These are phyloP conservation scores for Cytospora schulzeri DNA, from an alignment of 2,329 filamentous ascomycete genomes.

Conservation along the genomic window DNA sequence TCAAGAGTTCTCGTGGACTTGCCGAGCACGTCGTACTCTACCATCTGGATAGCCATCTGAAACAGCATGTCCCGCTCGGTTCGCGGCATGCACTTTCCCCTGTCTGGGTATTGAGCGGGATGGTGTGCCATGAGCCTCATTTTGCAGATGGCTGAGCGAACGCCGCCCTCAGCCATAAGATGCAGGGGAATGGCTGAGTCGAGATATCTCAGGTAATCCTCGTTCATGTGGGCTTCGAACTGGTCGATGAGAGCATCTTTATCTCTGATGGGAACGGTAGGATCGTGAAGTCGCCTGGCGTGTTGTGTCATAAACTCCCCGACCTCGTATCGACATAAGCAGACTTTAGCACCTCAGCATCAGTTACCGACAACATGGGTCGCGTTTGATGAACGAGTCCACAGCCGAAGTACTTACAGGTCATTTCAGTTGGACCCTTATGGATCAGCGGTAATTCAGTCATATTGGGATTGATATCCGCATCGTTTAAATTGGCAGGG, in stretches of 20 bases:
- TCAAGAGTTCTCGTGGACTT: conserved; percentile 25
- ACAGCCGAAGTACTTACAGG: conserved; percentile 32
- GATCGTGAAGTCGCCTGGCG: conserved; percentile 46
- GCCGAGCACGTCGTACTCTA: conserved; percentile 28
- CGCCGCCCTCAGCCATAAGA: conserved; percentile 28
- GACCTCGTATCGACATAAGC: conserved; percentile 45
- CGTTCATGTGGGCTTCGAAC: conserved; percentile 33
- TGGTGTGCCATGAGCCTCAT: conserved; percentile 33
- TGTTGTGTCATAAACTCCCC: conserved; percentile 43
- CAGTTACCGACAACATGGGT: not conserved
- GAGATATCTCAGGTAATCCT: conserved; percentile 36
- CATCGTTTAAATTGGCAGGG: conserved; percentile 32
- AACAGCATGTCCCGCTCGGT: conserved; percentile 32
- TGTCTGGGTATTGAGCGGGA: conserved; percentile 30
- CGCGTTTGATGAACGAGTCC: not conserved
- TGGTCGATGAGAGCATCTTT: conserved; percentile 35
- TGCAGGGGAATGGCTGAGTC: conserved; percentile 41
- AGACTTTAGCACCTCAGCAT: conserved; percentile 30
- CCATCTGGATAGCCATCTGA: conserved; percentile 29
- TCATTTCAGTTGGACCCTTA: conserved; percentile 41
- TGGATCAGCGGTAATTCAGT: conserved; percentile 40
- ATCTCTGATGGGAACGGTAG: conserved; percentile 24
- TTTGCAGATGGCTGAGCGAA: conserved; percentile 30
- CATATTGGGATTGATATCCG: conserved; percentile 34
- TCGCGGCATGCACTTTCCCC: conserved; percentile 29